These are phyloP conservation scores for Aspergillus coremiiformis DNA, from an alignment of 495 filamentous ascomycete genomes.

Conservation along the genomic window DNA sequence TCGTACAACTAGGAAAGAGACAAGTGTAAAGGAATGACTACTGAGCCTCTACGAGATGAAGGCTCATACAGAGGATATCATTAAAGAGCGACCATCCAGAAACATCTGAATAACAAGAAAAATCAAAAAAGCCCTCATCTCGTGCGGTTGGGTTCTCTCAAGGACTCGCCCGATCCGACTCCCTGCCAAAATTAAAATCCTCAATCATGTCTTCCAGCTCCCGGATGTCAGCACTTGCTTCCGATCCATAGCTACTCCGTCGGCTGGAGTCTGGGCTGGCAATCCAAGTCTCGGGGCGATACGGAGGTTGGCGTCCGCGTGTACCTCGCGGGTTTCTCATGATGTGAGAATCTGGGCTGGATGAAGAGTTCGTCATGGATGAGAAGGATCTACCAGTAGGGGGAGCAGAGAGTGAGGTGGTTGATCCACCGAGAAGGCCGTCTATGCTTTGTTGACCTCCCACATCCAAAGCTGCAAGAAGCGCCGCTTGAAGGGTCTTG, in stretches of 20 bases:
- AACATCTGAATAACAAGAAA: neutral
- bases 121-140: neutral
- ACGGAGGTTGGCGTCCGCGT: neutral
- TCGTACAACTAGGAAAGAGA: conserved; percentile 3
- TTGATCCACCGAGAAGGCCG: conserved; percentile 17
- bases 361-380: conserved; percentile 11
- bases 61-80: neutral
- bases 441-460: conserved; percentile 25
- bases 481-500: conserved; percentile 39
- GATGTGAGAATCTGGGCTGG: conserved; percentile 4
- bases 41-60: neutral
- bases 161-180: conserved; percentile 30
- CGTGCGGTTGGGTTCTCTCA: neutral
- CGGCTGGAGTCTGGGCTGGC: conserved; percentile 13
- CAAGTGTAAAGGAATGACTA: conserved; percentile 3
- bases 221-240: conserved; percentile 19
- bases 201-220: conserved; percentile 36
- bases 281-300: conserved; percentile 33
- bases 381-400: conserved; percentile 14
- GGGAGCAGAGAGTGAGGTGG: conserved; percentile 14
- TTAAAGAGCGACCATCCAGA: neutral
- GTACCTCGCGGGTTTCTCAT: neutral
- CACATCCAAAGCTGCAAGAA: conserved; percentile 35
- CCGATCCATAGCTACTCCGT: conserved; percentile 11
- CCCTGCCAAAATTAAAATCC: conserved; percentile 32